Evolutionary conservation across 495 filamentous ascomycete species (phyloP).

Genomic region (Hamigera avellanea): DNA sequence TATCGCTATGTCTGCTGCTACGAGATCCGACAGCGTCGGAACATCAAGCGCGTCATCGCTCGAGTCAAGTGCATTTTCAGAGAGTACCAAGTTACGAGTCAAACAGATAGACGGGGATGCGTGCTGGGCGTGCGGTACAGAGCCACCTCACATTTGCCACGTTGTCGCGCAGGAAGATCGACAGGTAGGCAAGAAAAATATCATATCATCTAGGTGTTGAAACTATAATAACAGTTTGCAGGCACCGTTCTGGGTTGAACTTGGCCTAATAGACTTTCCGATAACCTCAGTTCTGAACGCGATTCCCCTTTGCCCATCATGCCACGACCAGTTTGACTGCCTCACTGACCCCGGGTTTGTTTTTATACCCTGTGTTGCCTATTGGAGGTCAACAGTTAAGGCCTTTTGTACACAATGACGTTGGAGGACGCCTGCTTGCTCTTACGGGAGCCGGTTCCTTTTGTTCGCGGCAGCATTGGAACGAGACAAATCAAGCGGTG

Average conservation of each 20-base stretch:
- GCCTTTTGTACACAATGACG: no score
- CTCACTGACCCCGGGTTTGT: slow-evolving; percentile 3
- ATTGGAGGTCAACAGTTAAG: no score
- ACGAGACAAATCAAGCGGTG: no score
- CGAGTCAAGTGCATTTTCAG: slow-evolving; percentile 1
- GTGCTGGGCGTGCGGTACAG: slow-evolving; percentile 4
- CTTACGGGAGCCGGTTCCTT: no score
- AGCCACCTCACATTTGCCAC: slow-evolving; percentile 2
- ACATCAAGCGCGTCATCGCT: neutral
- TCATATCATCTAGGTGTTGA: neutral
- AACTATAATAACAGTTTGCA: neutral
- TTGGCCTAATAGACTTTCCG: neutral
- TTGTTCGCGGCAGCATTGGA: no score
- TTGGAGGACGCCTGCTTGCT: no score
- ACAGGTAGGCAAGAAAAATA: slow-evolving; percentile 2
- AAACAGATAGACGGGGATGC: neutral
- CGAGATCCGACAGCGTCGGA: neutral
- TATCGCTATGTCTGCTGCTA: no score
- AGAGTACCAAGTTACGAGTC: slow-evolving; percentile 2
- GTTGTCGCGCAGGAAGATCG: slow-evolving; percentile 1
- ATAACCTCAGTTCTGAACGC: slow-evolving; percentile 2
- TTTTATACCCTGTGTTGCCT: slow-evolving; percentile 6
- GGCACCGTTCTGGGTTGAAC: neutral
- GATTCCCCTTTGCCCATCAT: slow-evolving; percentile 4
- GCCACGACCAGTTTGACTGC: slow-evolving; percentile 4